These are phyloP conservation scores for Leccinum angustisporum DNA, from an alignment of 1,284 basidiomycete genomes.

Conservation along the genomic window DNA sequence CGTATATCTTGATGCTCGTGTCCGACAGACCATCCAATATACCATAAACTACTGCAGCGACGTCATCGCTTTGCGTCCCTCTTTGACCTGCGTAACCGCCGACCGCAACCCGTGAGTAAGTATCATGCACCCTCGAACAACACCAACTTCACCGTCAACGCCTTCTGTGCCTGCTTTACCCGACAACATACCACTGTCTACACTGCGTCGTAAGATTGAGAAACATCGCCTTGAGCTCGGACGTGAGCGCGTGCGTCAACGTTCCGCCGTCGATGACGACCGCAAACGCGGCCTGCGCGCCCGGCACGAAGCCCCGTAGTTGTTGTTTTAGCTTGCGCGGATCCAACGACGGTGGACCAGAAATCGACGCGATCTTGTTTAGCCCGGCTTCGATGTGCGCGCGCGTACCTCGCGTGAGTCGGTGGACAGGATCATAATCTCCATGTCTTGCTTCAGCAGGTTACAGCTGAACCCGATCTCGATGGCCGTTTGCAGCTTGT, in stretches of 20 bases:
- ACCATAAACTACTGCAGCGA: conserved; percentile 76
- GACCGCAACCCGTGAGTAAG: conserved; percentile 4
- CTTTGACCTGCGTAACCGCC: conserved; percentile 69
- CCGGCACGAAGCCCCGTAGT: conserved; percentile 63
- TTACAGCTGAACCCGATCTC: conserved; percentile 96
- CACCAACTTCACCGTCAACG: conserved; percentile 91
- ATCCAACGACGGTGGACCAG: conserved; percentile 62
- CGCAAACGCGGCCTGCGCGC: conserved; percentile 76
- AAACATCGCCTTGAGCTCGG: conserved; percentile 83
- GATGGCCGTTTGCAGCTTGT: conserved; percentile 97
- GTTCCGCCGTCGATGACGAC: conserved; percentile 98
- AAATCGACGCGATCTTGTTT: conserved; percentile 89
- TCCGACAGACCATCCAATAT: conserved; percentile 59
- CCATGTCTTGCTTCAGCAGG: conserved; percentile 88
- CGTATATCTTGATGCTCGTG: conserved; percentile 78
- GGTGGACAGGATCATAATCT: conserved; percentile 95
- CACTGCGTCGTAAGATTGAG: conserved; percentile 93
- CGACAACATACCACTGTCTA: conserved; percentile 96
- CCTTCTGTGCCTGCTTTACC: conserved; percentile 96
- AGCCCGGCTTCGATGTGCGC: conserved; percentile 90
- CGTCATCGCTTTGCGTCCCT: conserved; percentile 94
- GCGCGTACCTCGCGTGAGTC: conserved; percentile 69
- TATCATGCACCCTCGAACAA: background rate
- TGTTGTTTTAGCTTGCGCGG: conserved; percentile 35
- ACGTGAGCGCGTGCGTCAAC: conserved; percentile 76